Base-by-base conservation (phyloP, 345 rosid genomes). In the Orychophragmus violaceus region DNA sequence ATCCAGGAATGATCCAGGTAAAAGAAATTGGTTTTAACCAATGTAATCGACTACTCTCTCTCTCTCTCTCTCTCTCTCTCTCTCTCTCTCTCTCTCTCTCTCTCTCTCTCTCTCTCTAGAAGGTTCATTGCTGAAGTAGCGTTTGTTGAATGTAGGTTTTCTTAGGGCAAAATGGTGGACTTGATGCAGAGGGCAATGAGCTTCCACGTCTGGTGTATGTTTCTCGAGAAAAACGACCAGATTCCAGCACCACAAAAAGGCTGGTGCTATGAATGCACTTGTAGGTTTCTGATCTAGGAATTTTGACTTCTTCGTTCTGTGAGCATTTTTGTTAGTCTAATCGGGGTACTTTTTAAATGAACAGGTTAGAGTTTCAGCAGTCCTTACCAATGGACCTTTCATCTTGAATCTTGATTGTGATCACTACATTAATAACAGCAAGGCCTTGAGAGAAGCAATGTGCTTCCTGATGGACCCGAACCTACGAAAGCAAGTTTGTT, bases 211-310 rank as follows among this genome's bases (percentile, higher is more conserved):
- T 91, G 79, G 92, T 91, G 54, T 91, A 91, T 74, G 96, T 91
- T 66, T 91, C 96, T 72, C 90, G 98, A 67, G 98, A 91, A 81
- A 91, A 91, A 76, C 87, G 96, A 54, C 96, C 96, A 9, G 96
- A 50, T 91, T 87, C 82, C 95, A 89, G 74, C 98, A 91, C 78
- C 96, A 91, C 84, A 91, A 89, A 75, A 91, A 91, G 76, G 96
- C 98, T 19, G 96, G 95, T 80, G 96, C 98, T 42, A 89, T 89
- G 98, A 91, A 91, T 78, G 80, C 98, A 25, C 84, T 88, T 67
- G 96, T 91, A 66, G 62, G 90, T 75, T 18, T 12, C 73, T 58
- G n/a, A 41, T 54, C 30, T 64, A 19, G 10, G n/a, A 35, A 30
- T n/a, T 35, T 17, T 54, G 21, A 42, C 24, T 22, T 17, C 42